Evolutionary conservation across 306 rosid species (phyloP).

Genomic region (Myrica gale): DNA sequence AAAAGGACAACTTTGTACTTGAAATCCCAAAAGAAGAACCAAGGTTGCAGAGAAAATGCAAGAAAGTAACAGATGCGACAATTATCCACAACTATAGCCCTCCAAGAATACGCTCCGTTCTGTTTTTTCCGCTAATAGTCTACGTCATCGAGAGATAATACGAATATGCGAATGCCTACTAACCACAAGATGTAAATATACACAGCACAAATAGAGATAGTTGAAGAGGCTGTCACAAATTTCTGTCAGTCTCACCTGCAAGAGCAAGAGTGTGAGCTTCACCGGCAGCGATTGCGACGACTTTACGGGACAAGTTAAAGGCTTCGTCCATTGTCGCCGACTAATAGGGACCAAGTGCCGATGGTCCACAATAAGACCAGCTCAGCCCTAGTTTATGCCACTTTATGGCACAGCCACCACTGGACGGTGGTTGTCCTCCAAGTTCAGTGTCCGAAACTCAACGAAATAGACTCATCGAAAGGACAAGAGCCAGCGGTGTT

Average conservation of each 20-base stretch:
- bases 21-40: neutral
- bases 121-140: no score
- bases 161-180: neutral
- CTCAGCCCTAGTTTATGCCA: no score
- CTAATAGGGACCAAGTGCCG: no score
- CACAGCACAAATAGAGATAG: neutral
- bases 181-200: neutral
- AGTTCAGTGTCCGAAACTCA: neutral
- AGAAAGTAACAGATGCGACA: no score
- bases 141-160: no score
- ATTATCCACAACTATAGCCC: no score
- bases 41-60: neutral
- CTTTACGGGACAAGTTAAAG: constrained; percentile 30
- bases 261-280: constrained; percentile 61
- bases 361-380: no score
- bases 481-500: no score
- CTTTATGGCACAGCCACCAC: no score
- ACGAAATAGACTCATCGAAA: neutral
- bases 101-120: no score
- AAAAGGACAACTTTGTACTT: neutral
- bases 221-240: neutral
- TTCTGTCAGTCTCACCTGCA: constrained; percentile 28
- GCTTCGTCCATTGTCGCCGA: constrained; percentile 29
- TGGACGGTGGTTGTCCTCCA: neutral
- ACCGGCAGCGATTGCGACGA: constrained; percentile 43